A percentile compares a stretch with the other conserved stretches of the same genome.
Conservation (phyloP, 2,329 filamentous ascomycete species). For the Arthrobotrys conoides region DNA sequence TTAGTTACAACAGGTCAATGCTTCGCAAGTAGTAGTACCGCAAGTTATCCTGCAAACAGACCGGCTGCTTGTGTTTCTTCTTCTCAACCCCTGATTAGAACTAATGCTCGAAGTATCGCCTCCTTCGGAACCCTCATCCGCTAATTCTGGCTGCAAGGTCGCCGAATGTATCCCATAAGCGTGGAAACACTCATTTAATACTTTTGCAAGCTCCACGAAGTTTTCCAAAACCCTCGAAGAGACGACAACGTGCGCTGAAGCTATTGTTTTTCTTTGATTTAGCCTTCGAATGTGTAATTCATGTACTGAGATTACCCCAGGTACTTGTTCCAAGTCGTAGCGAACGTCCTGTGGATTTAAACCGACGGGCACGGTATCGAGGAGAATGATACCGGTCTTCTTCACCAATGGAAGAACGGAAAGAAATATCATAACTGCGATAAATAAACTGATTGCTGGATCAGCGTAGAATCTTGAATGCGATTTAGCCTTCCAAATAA, state of each 20-base stretch:
- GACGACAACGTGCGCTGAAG: slow-evolving; percentile 78
- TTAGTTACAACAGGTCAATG: slow-evolving; percentile 52
- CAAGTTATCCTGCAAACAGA: slow-evolving; percentile 47
- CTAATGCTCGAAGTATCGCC: slow-evolving; percentile 43
- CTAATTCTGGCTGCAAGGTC: slow-evolving; percentile 78
- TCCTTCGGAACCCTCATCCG: slow-evolving; percentile 49
- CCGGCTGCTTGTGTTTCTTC: slow-evolving; percentile 62
- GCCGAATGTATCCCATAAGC: slow-evolving; percentile 80
- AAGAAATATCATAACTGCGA: slow-evolving; percentile 79
- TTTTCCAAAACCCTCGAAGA: slow-evolving; percentile 72
- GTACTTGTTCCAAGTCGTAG: slow-evolving; percentile 78
- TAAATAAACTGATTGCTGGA: slow-evolving; percentile 77
- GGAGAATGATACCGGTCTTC: slow-evolving; percentile 75
- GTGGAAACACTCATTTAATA: slow-evolving; percentile 78
- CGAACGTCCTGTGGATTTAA: slow-evolving; percentile 76
- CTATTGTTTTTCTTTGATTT: slow-evolving; percentile 78
- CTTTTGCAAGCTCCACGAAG: slow-evolving; percentile 75
- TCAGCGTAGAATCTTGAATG: slow-evolving; percentile 78
- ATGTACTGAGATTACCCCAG: slow-evolving; percentile 77
- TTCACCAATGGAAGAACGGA: slow-evolving; percentile 76
- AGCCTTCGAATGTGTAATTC: slow-evolving; percentile 82
- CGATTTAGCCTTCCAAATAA: slow-evolving; percentile 77
- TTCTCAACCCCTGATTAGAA: slow-evolving; percentile 61
- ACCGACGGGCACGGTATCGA: slow-evolving; percentile 76
- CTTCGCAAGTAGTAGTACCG: slow-evolving; percentile 52